phyloP scores from a whole-genome alignment of 192 early-diverging fungal species.

The Borealophlyctis nickersoniae region DNA sequence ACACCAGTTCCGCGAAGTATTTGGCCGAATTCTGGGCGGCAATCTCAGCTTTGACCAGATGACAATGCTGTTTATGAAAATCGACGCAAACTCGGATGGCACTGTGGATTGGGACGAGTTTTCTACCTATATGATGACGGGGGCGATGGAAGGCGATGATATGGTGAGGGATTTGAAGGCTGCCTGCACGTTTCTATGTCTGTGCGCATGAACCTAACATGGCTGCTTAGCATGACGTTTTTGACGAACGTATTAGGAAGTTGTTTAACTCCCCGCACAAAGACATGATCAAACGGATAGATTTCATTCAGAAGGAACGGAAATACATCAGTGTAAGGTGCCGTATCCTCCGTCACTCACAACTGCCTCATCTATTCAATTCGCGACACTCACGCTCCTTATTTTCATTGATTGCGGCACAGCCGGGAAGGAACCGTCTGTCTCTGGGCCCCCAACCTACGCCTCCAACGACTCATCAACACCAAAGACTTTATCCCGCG shows the following conservation, averaged over 20 bases:
- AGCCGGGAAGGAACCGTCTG: constrained; percentile 58
- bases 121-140: constrained; percentile 64
- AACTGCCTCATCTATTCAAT: neutral
- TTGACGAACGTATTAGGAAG: constrained; percentile 53
- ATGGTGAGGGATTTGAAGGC: constrained; percentile 2
- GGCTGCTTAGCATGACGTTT: constrained; percentile 35
- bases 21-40: constrained; percentile 57
- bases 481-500: constrained; percentile 45
- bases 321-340: constrained; percentile 62
- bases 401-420: neutral
- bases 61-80: constrained; percentile 71
- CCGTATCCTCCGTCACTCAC: neutral
- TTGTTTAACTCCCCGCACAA: constrained; percentile 50
- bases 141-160: constrained; percentile 43
- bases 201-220: neutral
- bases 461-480: constrained; percentile 48
- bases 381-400: neutral
- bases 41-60: constrained; percentile 59
- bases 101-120: constrained; percentile 67
- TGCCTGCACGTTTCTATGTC: neutral
- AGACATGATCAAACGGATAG: constrained; percentile 56
- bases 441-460: constrained; percentile 52
- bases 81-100: constrained; percentile 66
- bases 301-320: constrained; percentile 57
- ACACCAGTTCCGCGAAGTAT: constrained; percentile 64